phyloP scores from a whole-genome alignment of 352 stramenopile genomes.

The Aphanomyces euteiches region DNA sequence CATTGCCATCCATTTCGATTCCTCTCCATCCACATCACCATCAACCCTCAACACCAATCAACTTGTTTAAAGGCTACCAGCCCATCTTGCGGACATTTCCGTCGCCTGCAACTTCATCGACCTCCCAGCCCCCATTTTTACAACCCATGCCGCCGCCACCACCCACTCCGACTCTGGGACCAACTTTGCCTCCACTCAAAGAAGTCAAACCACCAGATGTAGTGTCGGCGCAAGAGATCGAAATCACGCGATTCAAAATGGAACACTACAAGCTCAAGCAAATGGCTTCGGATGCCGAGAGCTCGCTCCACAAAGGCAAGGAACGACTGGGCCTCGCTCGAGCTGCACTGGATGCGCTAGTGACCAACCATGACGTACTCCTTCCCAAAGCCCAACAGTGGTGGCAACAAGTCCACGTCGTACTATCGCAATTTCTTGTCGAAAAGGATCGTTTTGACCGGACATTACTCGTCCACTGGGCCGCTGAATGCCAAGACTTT shows the following conservation, averaged over 20 bases:
- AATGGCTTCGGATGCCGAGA: conserved; percentile 20
- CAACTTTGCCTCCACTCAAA: neutral
- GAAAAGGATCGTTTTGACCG: conserved; percentile 27
- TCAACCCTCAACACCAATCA: conserved; percentile 2
- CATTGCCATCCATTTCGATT: conserved; percentile 44
- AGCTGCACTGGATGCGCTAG: conserved; percentile 9
- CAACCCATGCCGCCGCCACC: neutral
- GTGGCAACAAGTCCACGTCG: conserved; percentile 17
- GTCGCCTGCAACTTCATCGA: neutral
- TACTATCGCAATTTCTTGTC: conserved; percentile 8
- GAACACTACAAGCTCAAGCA: conserved; percentile 32
- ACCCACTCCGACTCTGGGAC: neutral
- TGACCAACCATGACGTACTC: conserved; percentile 23
- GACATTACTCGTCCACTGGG: conserved; percentile 25
- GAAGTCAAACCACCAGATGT: neutral
- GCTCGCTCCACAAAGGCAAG: conserved; percentile 10
- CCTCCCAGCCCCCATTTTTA: neutral
- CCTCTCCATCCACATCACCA: conserved; percentile 15
- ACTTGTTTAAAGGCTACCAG: neutral
- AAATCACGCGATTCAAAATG: conserved; percentile 31
- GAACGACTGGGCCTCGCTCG: conserved; percentile 14
- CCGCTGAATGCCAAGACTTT: conserved; percentile 46
- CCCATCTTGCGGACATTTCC: neutral
- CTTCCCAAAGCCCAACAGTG: conserved; percentile 19
- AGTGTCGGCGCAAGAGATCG: conserved; percentile 26